Percentiles rank a stretch among this genome's conserved stretches.
These are phyloP conservation scores for Cytospora schulzeri DNA, from an alignment of 2,329 filamentous ascomycete genomes.

Conservation along the genomic window DNA sequence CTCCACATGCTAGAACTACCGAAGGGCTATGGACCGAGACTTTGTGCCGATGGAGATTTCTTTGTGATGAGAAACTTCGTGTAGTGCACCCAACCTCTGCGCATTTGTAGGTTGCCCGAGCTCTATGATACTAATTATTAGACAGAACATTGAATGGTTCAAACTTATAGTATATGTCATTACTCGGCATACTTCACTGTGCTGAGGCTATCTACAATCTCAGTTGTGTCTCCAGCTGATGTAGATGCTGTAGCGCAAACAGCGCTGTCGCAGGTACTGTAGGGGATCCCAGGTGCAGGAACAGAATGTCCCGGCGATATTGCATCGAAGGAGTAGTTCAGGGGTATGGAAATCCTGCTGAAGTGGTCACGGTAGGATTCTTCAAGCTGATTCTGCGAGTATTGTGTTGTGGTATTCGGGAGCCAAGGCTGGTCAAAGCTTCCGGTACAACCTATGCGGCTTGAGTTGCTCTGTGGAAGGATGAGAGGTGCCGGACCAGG, in stretches of 20 bases:
- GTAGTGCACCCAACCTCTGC: background rate
- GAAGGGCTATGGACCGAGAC: background rate
- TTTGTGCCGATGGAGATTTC: background rate
- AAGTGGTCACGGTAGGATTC: background rate
- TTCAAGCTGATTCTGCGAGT: background rate
- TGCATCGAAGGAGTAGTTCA: background rate
- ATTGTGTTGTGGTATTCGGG: background rate
- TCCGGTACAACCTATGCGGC: background rate
- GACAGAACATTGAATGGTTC: background rate
- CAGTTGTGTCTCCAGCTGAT: too few relatives aligned
- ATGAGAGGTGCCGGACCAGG: too few relatives aligned
- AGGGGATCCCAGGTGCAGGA: too few relatives aligned
- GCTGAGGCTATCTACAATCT: too few relatives aligned
- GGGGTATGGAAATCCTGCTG: background rate
- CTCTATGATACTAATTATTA: background rate
- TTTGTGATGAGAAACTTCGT: background rate
- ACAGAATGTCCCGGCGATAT: too few relatives aligned
- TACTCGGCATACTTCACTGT: background rate
- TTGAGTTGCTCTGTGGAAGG: too few relatives aligned
- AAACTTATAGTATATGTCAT: background rate
- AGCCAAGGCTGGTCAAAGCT: background rate
- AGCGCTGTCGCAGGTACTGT: too few relatives aligned
- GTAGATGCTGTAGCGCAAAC: too few relatives aligned
- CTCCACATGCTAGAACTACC: background rate
- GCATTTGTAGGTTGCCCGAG: background rate